These are phyloP conservation scores for Psilocybe cyanescens DNA, from an alignment of 768 basidiomycete species.

Conservation along the genomic window DNA sequence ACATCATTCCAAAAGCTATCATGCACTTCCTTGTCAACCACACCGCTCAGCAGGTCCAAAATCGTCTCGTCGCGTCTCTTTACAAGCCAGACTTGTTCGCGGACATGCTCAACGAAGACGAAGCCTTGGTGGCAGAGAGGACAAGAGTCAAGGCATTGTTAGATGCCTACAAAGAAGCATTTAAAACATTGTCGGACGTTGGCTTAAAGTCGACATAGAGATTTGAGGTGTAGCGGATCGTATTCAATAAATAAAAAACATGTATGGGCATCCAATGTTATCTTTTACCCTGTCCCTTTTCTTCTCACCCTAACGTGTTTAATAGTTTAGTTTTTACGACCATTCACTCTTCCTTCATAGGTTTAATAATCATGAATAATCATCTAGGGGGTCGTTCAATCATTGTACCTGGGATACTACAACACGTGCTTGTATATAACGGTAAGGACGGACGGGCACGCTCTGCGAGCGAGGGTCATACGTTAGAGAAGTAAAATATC, in stretches of 20 bases:
- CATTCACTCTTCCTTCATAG: not conserved
- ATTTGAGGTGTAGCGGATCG: not conserved
- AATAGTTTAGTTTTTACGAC: not conserved
- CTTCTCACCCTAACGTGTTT: not conserved
- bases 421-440: conserved; percentile 6
- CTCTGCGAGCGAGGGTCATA: not conserved
- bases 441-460: not conserved
- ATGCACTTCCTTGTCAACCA: conserved; percentile 98
- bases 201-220: conserved; percentile 65
- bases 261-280: conserved; percentile 6
- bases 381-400: conserved; percentile 14
- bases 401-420: conserved; percentile 6
- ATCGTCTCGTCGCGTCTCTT: conserved; percentile 89
- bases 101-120: conserved; percentile 94
- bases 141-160: conserved; percentile 91
- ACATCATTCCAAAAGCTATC: conserved; percentile 95
- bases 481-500: not conserved
- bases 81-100: conserved; percentile 95
- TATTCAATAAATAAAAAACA: not conserved
- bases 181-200: conserved; percentile 85
- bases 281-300: not conserved
- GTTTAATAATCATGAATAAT: conserved; percentile 1
- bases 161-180: conserved; percentile 95
- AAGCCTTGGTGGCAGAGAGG: conserved; percentile 91
- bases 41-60: conserved; percentile 96